phyloP scores from a whole-genome alignment of 192 early-diverging fungal genomes.

The Entomortierella chlamydospora region DNA sequence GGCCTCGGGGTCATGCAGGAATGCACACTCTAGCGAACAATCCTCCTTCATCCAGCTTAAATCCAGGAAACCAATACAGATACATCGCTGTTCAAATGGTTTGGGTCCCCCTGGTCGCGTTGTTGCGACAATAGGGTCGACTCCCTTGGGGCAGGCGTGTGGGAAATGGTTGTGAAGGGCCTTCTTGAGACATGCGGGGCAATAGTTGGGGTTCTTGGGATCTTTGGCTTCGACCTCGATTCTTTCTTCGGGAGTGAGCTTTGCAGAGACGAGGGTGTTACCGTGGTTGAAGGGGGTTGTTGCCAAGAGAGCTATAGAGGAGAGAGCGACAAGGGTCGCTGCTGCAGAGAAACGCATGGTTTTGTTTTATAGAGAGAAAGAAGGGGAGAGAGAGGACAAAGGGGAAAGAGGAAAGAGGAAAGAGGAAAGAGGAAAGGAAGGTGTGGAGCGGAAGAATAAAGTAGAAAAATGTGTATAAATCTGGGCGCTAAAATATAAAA shows the following conservation, averaged over 20 bases:
- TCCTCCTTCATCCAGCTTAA: constrained; percentile 47
- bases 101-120: constrained; percentile 22
- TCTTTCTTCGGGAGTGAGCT: constrained; percentile 28
- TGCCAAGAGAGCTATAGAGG: constrained; percentile 22
- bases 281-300: constrained; percentile 2
- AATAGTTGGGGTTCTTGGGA: constrained; percentile 44
- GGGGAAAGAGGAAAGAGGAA: constrained; percentile 1
- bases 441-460: neutral
- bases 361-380: neutral
- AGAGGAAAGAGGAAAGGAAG: constrained; percentile 9
- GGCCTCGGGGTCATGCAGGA: constrained; percentile 19
- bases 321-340: constrained; percentile 11
- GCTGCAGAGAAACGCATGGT: constrained; percentile 20
- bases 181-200: constrained; percentile 36
- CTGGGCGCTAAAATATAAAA: too few relatives aligned
- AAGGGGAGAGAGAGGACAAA: neutral
- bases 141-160: constrained; percentile 26
- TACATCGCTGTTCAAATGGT: constrained; percentile 28
- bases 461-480: neutral
- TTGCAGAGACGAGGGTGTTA: constrained; percentile 7
- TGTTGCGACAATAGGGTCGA: constrained; percentile 15
- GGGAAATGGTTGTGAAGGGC: constrained; percentile 47
- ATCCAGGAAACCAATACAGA: constrained; percentile 37
- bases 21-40: constrained; percentile 32
- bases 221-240: constrained; percentile 24